phyloP scores from a whole-genome alignment of 345 rosid species.

The Eucalyptus pauciflora region DNA sequence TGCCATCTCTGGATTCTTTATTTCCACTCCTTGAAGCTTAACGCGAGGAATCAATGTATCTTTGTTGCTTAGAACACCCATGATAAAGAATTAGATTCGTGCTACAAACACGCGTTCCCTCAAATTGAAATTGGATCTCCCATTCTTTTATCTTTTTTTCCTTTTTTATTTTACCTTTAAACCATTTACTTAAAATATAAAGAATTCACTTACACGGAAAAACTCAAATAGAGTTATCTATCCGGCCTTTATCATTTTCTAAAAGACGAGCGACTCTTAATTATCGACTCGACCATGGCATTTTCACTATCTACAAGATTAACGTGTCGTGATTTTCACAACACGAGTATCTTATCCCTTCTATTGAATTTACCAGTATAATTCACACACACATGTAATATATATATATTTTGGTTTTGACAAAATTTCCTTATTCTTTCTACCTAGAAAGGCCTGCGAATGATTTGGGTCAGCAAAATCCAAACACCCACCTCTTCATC shows the following conservation, averaged over 20 bases:
- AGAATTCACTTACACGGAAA: background rate
- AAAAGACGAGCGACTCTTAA: background rate
- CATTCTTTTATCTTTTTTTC: background rate
- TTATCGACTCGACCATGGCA: background rate
- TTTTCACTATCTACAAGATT: background rate
- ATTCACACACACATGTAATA: background rate
- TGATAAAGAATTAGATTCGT: background rate
- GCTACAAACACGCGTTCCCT: background rate
- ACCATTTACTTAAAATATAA: background rate
- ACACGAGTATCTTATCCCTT: background rate
- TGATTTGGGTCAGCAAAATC: background rate
- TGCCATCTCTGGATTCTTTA: background rate
- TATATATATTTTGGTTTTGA: background rate
- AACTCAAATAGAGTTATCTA: background rate
- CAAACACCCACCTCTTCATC: background rate
- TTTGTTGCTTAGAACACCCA: background rate
- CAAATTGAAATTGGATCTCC: background rate
- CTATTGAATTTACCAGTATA: background rate
- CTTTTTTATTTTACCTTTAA: background rate
- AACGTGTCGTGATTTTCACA: accelerated
- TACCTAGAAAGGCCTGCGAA: background rate
- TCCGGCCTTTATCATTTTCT: background rate
- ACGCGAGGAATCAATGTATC: background rate
- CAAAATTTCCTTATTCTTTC: background rate
- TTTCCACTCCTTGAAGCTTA: background rate